Percentiles rank a stretch among this genome's conserved stretches.
Evolutionary conservation across 345 rosid genomes (phyloP).

Genomic region (Salix suchowensis): DNA sequence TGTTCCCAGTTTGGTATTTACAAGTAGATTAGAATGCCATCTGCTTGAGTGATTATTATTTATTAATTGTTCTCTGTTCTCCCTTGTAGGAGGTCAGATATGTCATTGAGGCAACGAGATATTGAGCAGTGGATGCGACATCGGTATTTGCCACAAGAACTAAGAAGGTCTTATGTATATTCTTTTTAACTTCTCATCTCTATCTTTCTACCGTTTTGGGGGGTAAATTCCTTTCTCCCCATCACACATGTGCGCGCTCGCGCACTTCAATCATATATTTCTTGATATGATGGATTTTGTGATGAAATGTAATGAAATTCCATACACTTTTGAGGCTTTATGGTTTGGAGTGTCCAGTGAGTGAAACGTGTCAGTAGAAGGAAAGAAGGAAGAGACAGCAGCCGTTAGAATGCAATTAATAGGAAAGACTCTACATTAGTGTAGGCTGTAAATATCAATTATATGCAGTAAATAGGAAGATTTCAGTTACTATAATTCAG

Average conservation of each 20-base stretch:
- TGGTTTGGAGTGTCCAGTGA: neutral
- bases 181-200: neutral
- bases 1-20: neutral
- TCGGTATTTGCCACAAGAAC: slow-evolving; percentile 60
- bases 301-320: slow-evolving; percentile 1
- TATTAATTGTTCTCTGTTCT: slow-evolving; percentile 4
- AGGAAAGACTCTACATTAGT: too few species aligned
- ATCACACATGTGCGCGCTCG: neutral
- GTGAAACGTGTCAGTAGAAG: neutral
- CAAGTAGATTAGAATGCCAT: neutral
- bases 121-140: slow-evolving; percentile 97
- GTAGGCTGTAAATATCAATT: too few species aligned
- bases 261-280: neutral
- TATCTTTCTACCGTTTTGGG: neutral
- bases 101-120: slow-evolving; percentile 81
- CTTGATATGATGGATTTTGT: neutral
- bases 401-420: too few species aligned
- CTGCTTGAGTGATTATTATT: neutral
- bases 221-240: neutral
- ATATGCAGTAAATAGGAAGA: too few species aligned
- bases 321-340: neutral
- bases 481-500: too few species aligned
- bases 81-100: slow-evolving; percentile 64
- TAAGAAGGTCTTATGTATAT: slow-evolving; percentile 44
- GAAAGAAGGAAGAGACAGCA: too few species aligned